These are phyloP conservation scores for Oenanthe javanica DNA, from an alignment of 140 eudicot genomes.

Conservation along the genomic window DNA sequence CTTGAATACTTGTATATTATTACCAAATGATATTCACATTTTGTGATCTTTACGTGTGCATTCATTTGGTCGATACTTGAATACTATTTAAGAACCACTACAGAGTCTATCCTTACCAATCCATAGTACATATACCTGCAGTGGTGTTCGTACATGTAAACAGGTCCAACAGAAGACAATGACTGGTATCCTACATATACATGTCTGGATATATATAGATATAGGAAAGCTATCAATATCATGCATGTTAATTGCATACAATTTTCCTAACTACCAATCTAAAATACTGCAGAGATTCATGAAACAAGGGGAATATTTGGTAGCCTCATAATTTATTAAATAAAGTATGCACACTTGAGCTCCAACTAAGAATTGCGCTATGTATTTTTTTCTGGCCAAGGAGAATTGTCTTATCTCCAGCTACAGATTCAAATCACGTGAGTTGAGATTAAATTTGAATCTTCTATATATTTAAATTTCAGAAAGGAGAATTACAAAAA, in stretches of 20 bases:
- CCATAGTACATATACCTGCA: neutral
- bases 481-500: neutral
- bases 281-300: no score
- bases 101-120: neutral
- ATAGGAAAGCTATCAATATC: neutral
- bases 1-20: neutral
- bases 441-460: neutral
- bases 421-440: neutral
- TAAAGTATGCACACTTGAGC: neutral
- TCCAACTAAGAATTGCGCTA: neutral
- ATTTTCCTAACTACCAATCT: no score
- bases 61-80: neutral
- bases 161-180: neutral
- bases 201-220: no score
- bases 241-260: neutral
- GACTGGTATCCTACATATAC: neutral
- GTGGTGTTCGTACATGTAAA: neutral
- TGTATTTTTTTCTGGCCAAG: no score
- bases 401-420: neutral
- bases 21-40: neutral
- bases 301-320: neutral
- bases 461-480: neutral
- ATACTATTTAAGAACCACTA: neutral
- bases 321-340: no score
- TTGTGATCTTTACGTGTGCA: neutral